Percentiles rank a stretch among this genome's conserved stretches.
phyloP scores from a whole-genome alignment of 495 filamentous ascomycete genomes.

The Cercophora newfieldiana region DNA sequence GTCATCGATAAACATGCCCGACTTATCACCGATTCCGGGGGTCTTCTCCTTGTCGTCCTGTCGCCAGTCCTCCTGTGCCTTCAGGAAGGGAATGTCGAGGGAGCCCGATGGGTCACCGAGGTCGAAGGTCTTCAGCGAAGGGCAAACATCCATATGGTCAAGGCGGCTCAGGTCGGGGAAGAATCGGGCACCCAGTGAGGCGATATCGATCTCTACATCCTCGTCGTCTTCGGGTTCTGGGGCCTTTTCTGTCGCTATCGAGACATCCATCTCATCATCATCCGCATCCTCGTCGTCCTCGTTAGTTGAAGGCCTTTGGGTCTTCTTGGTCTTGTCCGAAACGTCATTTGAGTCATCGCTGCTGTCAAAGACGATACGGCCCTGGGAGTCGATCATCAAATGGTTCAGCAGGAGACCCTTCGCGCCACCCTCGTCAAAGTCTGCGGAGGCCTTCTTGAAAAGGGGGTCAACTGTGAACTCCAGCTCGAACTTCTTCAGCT shows the following conservation, averaged over 20 bases:
- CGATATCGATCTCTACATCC: constrained; percentile 72
- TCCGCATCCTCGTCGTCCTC: constrained; percentile 48
- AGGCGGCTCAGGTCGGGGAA: constrained; percentile 79
- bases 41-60: constrained; percentile 59
- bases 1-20: constrained; percentile 79
- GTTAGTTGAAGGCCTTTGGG: constrained; percentile 41
- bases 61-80: constrained; percentile 82
- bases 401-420: constrained; percentile 96
- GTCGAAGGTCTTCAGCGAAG: constrained; percentile 89
- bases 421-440: constrained; percentile 97
- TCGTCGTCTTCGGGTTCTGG: constrained; percentile 46
- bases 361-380: constrained; percentile 96
- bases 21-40: constrained; percentile 62
- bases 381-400: constrained; percentile 85
- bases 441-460: constrained; percentile 97
- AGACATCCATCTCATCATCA: constrained; percentile 49
- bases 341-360: constrained; percentile 83
- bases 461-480: constrained; percentile 96
- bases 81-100: constrained; percentile 87
- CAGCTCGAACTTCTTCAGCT: constrained; percentile 95
- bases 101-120: constrained; percentile 82
- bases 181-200: constrained; percentile 70
- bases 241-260: constrained; percentile 34
- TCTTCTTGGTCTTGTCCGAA: constrained; percentile 27
- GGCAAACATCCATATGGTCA: constrained; percentile 89